phyloP scores from a whole-genome alignment of 305 asterid species.

The Fraxinus greggii region DNA sequence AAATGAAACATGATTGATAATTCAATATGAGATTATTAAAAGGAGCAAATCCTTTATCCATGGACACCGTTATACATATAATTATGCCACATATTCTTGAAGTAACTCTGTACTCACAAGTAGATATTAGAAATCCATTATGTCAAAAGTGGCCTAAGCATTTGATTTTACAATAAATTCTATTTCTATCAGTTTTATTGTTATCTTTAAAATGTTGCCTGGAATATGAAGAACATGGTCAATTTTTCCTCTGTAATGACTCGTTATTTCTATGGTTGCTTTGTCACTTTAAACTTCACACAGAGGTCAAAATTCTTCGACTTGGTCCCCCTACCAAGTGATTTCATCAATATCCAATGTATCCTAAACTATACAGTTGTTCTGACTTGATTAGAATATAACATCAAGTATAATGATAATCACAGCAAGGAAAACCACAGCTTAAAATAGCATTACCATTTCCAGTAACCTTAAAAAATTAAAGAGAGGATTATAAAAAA shows the following conservation, averaged over 20 bases:
- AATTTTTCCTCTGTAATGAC: constrained; percentile 85
- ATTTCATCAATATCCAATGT: constrained; percentile 9
- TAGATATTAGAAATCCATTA: neutral
- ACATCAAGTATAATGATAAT: neutral
- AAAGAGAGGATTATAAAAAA: neutral
- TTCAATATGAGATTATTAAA: no score
- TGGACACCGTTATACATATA: no score
- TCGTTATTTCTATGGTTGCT: constrained; percentile 94
- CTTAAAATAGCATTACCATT: neutral
- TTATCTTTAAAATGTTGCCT: constrained; percentile 83
- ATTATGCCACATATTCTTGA: no score
- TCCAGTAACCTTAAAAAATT: neutral
- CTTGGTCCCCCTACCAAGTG: constrained; percentile 68
- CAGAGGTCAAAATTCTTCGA: constrained; percentile 90
- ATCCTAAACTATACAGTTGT: neutral
- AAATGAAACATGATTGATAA: neutral
- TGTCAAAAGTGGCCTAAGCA: neutral
- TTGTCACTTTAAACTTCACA: constrained; percentile 99
- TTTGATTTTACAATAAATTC: neutral
- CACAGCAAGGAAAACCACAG: neutral
- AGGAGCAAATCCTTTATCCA: no score
- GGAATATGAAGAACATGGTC: constrained; percentile 65
- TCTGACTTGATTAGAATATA: constrained; percentile 7
- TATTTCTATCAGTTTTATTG: neutral
- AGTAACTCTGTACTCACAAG: neutral